These are phyloP conservation scores for Begonia loranthoides DNA, from an alignment of 306 rosid species.

Conservation along the genomic window DNA sequence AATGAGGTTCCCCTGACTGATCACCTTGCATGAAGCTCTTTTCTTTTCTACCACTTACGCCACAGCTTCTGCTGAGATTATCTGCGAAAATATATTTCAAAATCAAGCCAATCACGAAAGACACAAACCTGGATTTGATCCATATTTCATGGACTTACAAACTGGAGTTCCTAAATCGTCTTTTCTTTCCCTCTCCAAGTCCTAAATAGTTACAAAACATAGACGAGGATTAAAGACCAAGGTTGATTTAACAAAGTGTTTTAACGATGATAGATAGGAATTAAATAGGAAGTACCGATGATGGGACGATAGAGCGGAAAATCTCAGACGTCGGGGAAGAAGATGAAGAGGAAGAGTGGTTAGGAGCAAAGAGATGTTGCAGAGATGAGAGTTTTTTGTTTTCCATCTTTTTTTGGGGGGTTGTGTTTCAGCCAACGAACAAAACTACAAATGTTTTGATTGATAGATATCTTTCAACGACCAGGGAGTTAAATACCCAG, in stretches of 20 bases:
- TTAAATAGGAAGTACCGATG: slow-evolving; percentile 15
- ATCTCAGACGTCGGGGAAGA: slow-evolving; percentile 31
- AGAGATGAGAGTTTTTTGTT: slow-evolving; percentile 25
- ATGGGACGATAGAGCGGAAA: slow-evolving; percentile 59
- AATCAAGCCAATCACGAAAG: background rate
- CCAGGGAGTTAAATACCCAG: background rate
- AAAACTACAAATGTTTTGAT: slow-evolving; percentile 17
- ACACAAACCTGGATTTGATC: slow-evolving; percentile 16
- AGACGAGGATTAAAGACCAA: background rate
- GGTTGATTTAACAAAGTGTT: background rate
- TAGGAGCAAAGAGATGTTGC: slow-evolving; percentile 69
- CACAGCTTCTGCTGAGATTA: slow-evolving; percentile 18
- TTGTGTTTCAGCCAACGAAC: slow-evolving; percentile 32
- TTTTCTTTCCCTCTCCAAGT: slow-evolving; percentile 17
- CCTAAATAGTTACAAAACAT: slow-evolving; percentile 11
- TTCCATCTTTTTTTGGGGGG: slow-evolving; percentile 33
- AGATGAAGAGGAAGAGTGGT: slow-evolving; percentile 29
- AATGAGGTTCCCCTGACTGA: slow-evolving; percentile 44
- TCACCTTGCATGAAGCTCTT: slow-evolving; percentile 14
- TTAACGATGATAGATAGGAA: too few species aligned
- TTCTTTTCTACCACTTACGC: slow-evolving; percentile 22
- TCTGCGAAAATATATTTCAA: background rate
- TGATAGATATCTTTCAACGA: slow-evolving; percentile 12
- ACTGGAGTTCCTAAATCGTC: slow-evolving; percentile 11
- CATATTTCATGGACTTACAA: slow-evolving; percentile 7